Evolutionary conservation across 768 basidiomycete genomes (phyloP).

Genomic region (Boletellus emodensis): DNA sequence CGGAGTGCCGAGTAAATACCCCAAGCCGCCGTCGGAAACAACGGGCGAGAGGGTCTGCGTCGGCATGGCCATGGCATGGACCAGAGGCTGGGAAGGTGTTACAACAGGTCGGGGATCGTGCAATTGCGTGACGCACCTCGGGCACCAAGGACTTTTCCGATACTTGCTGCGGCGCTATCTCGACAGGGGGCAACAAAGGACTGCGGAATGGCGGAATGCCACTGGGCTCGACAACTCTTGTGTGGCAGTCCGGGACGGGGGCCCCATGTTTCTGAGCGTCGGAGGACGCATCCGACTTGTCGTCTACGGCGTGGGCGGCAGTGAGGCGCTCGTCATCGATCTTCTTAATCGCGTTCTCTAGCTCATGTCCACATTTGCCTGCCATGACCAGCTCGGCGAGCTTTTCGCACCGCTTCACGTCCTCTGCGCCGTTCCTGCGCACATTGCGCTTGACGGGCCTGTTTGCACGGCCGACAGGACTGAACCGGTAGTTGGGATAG

Average conservation of each 20-base stretch:
- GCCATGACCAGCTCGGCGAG: constrained; percentile 48
- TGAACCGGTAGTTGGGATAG: constrained; percentile 56
- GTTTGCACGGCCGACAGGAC: constrained; percentile 41
- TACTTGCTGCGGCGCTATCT: not conserved
- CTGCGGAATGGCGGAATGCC: constrained; percentile 26
- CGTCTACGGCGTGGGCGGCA: not conserved
- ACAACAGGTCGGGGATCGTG: not conserved
- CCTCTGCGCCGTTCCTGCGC: constrained; percentile 46
- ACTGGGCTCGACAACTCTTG: not conserved
- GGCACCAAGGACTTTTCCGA: not conserved
- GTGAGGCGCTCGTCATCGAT: constrained; percentile 21
- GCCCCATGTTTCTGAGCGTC: not conserved
- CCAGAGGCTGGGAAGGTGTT: constrained; percentile 7
- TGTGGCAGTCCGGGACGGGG: not conserved
- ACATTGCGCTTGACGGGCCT: constrained; percentile 48
- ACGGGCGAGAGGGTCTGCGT: not conserved
- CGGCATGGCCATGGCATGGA: not conserved
- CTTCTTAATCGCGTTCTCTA: constrained; percentile 41
- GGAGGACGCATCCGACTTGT: not conserved
- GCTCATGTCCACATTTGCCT: constrained; percentile 48
- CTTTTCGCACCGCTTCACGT: constrained; percentile 45
- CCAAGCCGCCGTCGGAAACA: not conserved
- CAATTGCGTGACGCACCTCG: constrained; percentile 12
- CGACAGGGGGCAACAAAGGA: constrained; percentile 28
- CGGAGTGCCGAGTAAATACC: not conserved